Percentiles rank a stretch among this genome's conserved stretches.
These are phyloP conservation scores for Plasmodium coatneyi DNA, from an alignment of 169 alveolate genomes.

Conservation along the genomic window DNA sequence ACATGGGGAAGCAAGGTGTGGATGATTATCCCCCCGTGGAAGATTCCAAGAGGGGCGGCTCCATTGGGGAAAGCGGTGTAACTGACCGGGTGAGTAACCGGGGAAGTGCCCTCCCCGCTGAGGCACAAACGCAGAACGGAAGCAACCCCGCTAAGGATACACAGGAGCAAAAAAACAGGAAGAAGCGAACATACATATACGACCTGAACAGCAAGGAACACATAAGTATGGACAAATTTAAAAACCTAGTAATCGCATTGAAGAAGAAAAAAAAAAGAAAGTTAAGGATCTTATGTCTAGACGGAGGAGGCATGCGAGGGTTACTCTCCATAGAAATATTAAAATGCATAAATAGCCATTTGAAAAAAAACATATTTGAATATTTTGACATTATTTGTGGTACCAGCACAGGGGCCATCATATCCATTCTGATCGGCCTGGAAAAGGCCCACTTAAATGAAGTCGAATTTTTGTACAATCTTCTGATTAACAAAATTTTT, in stretches of 20 bases:
- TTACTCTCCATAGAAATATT: constrained; percentile 87
- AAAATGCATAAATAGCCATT: constrained; percentile 75
- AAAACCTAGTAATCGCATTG: constrained; percentile 38
- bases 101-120: background rate
- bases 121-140: background rate
- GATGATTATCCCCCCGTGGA: background rate
- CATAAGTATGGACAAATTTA: constrained; percentile 57
- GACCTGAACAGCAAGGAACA: constrained; percentile 51
- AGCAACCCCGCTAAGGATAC: background rate
- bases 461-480: constrained; percentile 81
- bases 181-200: constrained; percentile 18
- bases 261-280: constrained; percentile 76
- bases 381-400: constrained; percentile 90
- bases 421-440: constrained; percentile 85
- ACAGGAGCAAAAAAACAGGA: background rate
- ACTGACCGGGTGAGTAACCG: background rate
- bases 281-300: constrained; percentile 85
- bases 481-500: constrained; percentile 84
- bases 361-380: constrained; percentile 82
- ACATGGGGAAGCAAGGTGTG: background rate
- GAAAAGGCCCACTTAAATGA: constrained; percentile 85
- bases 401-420: constrained; percentile 89
- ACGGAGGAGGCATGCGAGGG: constrained; percentile 92
- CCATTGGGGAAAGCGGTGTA: background rate
- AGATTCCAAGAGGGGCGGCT: background rate